Evolutionary conservation across 2,329 filamentous ascomycete genomes (phyloP).

Genomic region (Pseudocercospora eumusae): DNA sequence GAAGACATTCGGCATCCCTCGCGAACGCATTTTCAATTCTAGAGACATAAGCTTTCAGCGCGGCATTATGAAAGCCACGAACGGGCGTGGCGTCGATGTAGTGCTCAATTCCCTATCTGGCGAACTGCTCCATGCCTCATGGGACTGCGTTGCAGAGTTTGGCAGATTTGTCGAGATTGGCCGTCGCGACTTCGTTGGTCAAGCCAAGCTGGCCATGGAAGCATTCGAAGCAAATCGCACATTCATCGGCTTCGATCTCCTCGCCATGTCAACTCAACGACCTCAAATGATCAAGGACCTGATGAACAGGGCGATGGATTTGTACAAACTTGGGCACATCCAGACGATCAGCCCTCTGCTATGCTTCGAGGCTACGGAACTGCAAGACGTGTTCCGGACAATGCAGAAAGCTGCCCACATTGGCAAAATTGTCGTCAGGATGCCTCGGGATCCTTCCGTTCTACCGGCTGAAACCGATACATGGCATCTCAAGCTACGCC

Average conservation of each 20-base stretch:
- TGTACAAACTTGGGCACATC: neutral
- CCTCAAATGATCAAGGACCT: neutral
- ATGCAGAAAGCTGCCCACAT: constrained; percentile 15
- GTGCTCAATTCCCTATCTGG: too few relatives aligned
- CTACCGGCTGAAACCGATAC: neutral
- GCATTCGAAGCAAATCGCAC: constrained; percentile 6
- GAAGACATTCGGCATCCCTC: constrained; percentile 31
- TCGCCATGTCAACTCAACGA: neutral
- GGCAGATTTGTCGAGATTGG: constrained; percentile 39
- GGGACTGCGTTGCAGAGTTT: constrained; percentile 33
- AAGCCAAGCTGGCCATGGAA: constrained; percentile 18
- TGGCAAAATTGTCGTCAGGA: constrained; percentile 17
- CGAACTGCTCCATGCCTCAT: constrained; percentile 22
- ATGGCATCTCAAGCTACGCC: neutral
- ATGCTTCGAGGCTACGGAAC: constrained; percentile 8
- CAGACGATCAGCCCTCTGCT: neutral
- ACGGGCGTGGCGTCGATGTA: constrained; percentile 30
- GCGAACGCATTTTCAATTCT: constrained; percentile 38
- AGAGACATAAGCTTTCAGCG: constrained; percentile 32
- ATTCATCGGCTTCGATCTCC: constrained; percentile 10
- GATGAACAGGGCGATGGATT: neutral
- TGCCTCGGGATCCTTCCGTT: neutral
- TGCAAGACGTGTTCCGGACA: neutral
- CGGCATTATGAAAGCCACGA: constrained; percentile 8
- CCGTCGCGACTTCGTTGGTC: constrained; percentile 25